Evolutionary conservation across 352 stramenopile species (phyloP), one percentile per base, ranked within the genome.

Genomic region (Phytophthora parvispora): DNA sequence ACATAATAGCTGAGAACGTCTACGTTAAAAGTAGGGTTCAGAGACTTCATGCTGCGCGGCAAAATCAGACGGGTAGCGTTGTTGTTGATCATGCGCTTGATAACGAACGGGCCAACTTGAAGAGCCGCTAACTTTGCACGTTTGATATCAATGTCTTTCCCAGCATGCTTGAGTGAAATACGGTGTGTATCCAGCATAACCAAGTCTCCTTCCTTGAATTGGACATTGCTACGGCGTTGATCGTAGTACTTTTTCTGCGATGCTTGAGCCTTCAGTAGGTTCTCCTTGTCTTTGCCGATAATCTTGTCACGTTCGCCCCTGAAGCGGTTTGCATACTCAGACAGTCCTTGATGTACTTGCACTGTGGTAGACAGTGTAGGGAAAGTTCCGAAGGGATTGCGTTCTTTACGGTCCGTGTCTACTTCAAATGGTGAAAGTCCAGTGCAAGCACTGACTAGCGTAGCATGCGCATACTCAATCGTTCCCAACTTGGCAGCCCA

Each of bases 381-480:
- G 7, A 42, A 28, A 4, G 50, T n/a, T n/a, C 13, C 29, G 27
- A 16, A 40, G 15, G 27, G 38, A 28, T 49, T 61, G 24, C 38
- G 55, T 15, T 53, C 55, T 10, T 45, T 66, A 10, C 59, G 59
- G 3, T n/a, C 59, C 6, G 59, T 66, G 32, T 59, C 59, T n/a
- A 66, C 38, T 51, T 51, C 59, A 36, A 62, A 62, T 22, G 56
- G 64, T 8, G 56, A 67, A 27, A 67, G 6, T 18, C 48, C 31
- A 1, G 64, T 67, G 7, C 38, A 72, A 1, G 64, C 56, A 43
- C 55, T 72, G 15, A 61, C 32, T 13, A 67, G 48, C 13, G 64
- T 67, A 22, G 56, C 25, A 18, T 72, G 64, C 6, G 38, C 64
- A 50, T 72, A 72, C 40, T 66, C 27, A 18, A 59, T 64, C 7